Conservation (phyloP, 192 early-diverging fungal genomes). For the Gigaspora rosea region DNA sequence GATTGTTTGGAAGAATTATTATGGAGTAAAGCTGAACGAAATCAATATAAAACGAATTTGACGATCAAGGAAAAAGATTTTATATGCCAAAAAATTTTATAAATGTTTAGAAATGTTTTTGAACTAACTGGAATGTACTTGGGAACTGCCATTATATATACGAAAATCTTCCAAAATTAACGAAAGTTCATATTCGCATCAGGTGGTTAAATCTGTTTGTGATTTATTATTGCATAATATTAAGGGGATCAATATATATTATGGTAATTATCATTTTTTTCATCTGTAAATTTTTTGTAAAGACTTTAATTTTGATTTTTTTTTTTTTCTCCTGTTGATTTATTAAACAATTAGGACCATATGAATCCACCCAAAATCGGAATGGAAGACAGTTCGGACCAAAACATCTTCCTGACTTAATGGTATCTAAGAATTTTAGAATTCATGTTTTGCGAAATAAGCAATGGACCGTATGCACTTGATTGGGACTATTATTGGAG, state of each 20-base stretch:
- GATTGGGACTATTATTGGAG: neutral
- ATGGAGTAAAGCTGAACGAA: too few species aligned
- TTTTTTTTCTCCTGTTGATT: neutral
- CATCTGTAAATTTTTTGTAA: too few species aligned
- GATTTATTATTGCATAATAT: constrained; percentile 1
- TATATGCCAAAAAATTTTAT: too few species aligned
- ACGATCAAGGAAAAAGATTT: too few species aligned
- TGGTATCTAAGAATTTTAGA: neutral
- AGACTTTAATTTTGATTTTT: neutral
- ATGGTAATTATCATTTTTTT: neutral
- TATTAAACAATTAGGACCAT: neutral
- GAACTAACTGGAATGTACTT: too few species aligned
- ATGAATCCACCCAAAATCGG: constrained; percentile 2
- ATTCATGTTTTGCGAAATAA: neutral
- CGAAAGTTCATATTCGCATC: neutral
- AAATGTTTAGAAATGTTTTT: too few species aligned
- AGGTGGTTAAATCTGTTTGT: neutral
- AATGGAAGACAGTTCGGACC: neutral
- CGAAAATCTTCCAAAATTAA: neutral
- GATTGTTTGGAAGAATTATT: too few species aligned
- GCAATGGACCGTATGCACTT: constrained; percentile 1
- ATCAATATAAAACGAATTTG: too few species aligned
- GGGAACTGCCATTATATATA: too few species aligned
- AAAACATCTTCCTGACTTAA: neutral
- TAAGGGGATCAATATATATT: constrained; percentile 1